Conservation (phyloP, 164 flowering plant species). For the Hamamelis virginiana region DNA sequence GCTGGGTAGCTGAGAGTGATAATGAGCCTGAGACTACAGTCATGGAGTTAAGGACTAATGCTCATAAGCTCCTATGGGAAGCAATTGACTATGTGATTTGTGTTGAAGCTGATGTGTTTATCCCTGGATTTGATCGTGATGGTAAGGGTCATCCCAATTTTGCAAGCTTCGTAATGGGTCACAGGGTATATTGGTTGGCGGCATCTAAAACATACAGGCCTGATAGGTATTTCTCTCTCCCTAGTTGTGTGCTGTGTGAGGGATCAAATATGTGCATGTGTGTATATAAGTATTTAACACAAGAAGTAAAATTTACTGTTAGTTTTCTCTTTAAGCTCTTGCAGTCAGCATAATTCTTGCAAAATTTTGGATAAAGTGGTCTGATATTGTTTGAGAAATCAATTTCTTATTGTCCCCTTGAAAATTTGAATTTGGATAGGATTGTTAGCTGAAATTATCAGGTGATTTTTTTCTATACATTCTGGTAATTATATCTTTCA, state of each 20-base stretch:
- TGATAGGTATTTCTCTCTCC: constrained; percentile 56
- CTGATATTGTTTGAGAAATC: no score
- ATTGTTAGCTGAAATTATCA: no score
- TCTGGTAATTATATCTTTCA: neutral
- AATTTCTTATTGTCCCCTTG: no score
- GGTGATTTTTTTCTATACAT: no score
- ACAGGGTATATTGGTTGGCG: constrained; percentile 82
- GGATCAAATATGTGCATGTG: neutral
- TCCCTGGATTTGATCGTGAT: constrained; percentile 93
- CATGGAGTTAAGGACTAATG: constrained; percentile 82
- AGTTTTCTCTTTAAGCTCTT: no score
- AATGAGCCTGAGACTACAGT: constrained; percentile 87
- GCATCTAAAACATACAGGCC: constrained; percentile 73
- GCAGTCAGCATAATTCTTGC: no score
- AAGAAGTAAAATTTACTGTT: neutral
- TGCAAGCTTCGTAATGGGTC: constrained; percentile 92
- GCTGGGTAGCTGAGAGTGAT: constrained; percentile 97
- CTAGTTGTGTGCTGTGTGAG: neutral
- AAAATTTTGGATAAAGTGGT: no score
- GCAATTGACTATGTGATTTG: constrained; percentile 81
- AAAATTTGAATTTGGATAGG: no score
- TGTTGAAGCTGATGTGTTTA: constrained; percentile 83
- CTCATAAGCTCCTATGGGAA: constrained; percentile 97
- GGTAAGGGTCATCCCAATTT: constrained; percentile 91
- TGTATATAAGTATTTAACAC: neutral